Percentiles rank a stretch among this genome's conserved stretches.
Conservation (phyloP, 2,329 filamentous ascomycete species). For the Fusarium brachygibbosum region DNA sequence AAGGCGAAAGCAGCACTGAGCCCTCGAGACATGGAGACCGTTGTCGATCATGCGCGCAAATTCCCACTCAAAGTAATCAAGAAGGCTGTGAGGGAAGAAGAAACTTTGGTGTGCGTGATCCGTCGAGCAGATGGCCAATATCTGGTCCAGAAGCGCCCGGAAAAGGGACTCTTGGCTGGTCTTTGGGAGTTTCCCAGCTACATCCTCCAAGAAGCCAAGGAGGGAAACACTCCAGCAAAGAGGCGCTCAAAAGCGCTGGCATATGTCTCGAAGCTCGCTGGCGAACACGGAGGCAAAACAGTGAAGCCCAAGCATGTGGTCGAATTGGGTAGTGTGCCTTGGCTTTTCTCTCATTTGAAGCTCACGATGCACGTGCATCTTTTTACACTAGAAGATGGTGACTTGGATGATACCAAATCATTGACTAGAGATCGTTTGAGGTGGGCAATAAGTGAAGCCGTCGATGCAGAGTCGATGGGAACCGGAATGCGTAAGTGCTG, state of each 20-base stretch:
- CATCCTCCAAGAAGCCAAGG: slow-evolving; percentile 48
- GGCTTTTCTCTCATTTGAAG: slow-evolving; percentile 70
- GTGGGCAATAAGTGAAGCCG: slow-evolving; percentile 57
- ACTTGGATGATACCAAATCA: slow-evolving; percentile 10
- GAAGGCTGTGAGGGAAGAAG: slow-evolving; percentile 65
- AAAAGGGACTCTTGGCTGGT: slow-evolving; percentile 67
- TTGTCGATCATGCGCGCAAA: slow-evolving; percentile 61
- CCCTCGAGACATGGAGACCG: slow-evolving; percentile 50
- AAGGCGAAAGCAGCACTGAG: slow-evolving; percentile 29
- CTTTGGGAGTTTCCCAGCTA: slow-evolving; percentile 70
- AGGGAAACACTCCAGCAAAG: slow-evolving; percentile 47
- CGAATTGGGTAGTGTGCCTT: slow-evolving; percentile 67
- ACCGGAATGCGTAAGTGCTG: slow-evolving; percentile 72
- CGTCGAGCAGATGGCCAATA: slow-evolving; percentile 60
- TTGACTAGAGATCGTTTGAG: slow-evolving; percentile 39
- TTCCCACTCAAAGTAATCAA: slow-evolving; percentile 67
- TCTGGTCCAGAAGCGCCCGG: slow-evolving; percentile 64
- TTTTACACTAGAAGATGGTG: slow-evolving; percentile 56
- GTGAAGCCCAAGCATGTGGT: slow-evolving; percentile 50
- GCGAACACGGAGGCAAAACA: slow-evolving; percentile 13
- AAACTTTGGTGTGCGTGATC: slow-evolving; percentile 67
- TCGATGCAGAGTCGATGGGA: slow-evolving; percentile 68
- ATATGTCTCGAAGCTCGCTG: slow-evolving; percentile 52
- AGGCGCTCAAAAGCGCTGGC: slow-evolving; percentile 56
- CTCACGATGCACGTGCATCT: slow-evolving; percentile 70